Conservation (phyloP, 2,329 filamentous ascomycete genomes). For the Monilinia fructigena region DNA sequence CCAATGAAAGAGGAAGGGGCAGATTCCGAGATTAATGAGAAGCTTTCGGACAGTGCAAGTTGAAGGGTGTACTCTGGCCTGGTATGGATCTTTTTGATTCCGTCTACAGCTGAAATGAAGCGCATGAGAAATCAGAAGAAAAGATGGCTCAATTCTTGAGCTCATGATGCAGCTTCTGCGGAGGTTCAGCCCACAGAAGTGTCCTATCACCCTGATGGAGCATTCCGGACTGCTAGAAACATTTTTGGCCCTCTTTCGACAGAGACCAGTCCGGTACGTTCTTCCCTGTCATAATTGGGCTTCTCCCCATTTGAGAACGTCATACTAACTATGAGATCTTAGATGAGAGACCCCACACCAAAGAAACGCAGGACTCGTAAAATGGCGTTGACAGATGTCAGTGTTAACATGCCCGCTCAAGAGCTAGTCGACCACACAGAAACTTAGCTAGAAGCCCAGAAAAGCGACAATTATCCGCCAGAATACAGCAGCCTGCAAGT, state of each 20-base stretch:
- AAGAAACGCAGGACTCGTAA: slow-evolving; percentile 38
- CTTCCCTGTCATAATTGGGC: neutral
- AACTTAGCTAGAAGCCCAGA: slow-evolving; percentile 27
- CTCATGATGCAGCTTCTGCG: slow-evolving; percentile 64
- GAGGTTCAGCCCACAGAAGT: slow-evolving; percentile 63
- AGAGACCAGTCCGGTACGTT: slow-evolving; percentile 51
- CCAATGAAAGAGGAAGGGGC: slow-evolving; percentile 29
- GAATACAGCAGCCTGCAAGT: slow-evolving; percentile 17
- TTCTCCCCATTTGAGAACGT: neutral
- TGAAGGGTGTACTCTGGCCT: slow-evolving; percentile 73
- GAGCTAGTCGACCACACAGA: slow-evolving; percentile 26
- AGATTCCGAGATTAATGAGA: slow-evolving; percentile 28
- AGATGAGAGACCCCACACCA: slow-evolving; percentile 30
- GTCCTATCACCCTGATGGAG: slow-evolving; percentile 56
- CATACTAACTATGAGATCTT: slow-evolving; percentile 22
- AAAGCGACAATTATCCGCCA: slow-evolving; percentile 27
- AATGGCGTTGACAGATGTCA: slow-evolving; percentile 30
- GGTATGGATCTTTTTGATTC: slow-evolving; percentile 83
- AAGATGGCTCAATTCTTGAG: slow-evolving; percentile 67
- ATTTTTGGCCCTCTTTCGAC: slow-evolving; percentile 60
- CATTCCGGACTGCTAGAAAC: slow-evolving; percentile 52
- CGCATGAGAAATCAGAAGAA: slow-evolving; percentile 76
- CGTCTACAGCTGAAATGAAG: slow-evolving; percentile 69
- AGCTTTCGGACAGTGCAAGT: slow-evolving; percentile 39
- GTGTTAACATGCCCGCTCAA: slow-evolving; percentile 33